Conservation (phyloP, 129 eudicot genomes). For the Centaurea solstitialis region DNA sequence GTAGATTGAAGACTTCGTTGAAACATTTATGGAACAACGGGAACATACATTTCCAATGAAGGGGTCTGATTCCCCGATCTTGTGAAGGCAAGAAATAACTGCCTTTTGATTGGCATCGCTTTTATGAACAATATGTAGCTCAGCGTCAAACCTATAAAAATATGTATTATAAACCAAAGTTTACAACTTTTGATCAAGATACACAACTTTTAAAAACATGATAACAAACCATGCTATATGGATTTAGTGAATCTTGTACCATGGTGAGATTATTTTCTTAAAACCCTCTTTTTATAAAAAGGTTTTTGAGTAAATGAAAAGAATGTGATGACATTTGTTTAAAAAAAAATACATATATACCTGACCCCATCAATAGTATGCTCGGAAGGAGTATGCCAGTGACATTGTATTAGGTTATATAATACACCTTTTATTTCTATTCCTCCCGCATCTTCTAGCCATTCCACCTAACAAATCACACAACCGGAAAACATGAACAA, state of each 20-base stretch:
- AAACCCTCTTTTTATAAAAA: no score
- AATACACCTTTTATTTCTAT: constrained; percentile 38
- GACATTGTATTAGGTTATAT: constrained; percentile 52
- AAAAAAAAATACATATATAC: constrained; percentile 17
- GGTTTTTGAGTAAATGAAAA: background rate
- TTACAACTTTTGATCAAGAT: background rate
- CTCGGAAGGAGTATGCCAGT: constrained; percentile 80
- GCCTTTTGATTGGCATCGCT: constrained; percentile 22
- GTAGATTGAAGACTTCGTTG: no score
- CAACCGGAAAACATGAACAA: background rate
- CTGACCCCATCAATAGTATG: constrained; percentile 56
- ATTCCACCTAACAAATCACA: constrained; percentile 35
- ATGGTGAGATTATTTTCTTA: no score
- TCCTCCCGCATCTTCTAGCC: constrained; percentile 58
- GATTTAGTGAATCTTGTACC: background rate
- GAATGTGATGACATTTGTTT: background rate
- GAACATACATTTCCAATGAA: constrained; percentile 35
- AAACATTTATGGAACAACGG: background rate
- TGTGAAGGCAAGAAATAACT: constrained; percentile 38
- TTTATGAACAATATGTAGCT: constrained; percentile 50
- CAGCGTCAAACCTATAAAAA: constrained; percentile 33
- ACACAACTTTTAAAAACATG: background rate
- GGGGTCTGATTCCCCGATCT: constrained; percentile 44
- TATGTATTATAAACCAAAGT: background rate
- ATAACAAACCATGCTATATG: background rate